These are phyloP conservation scores for Suhomyces pyralidae DNA, from an alignment of 805 yeast genomes.

Conservation along the genomic window DNA sequence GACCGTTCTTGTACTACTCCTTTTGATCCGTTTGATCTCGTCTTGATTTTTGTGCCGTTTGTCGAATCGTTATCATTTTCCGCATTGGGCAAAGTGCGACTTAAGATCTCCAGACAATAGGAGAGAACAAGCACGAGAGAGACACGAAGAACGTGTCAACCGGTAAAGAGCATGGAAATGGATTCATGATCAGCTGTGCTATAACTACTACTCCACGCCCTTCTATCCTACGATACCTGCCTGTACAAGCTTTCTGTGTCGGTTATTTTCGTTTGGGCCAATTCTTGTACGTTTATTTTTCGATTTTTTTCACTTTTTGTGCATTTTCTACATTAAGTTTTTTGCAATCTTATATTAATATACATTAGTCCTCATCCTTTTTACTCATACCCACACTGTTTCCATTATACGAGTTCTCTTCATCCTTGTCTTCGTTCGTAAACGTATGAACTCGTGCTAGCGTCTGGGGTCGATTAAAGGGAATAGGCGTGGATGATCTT, in stretches of 20 bases:
- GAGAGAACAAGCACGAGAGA: neutral
- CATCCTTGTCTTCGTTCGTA: slow-evolving; percentile 12
- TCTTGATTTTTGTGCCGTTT: neutral
- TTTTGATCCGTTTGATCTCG: neutral
- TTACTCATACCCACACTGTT: slow-evolving; percentile 53
- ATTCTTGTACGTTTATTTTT: neutral
- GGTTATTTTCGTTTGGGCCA: no score
- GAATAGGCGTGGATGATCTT: slow-evolving; percentile 5
- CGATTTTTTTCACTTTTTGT: neutral
- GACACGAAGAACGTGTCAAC: no score
- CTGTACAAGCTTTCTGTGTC: no score
- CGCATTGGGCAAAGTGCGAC: neutral
- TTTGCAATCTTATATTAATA: neutral
- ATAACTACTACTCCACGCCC: no score
- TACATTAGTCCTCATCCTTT: slow-evolving; percentile 26
- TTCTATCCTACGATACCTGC: no score
- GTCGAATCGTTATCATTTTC: neutral
- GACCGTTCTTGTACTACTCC: no score
- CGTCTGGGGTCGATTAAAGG: neutral
- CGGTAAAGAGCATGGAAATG: no score
- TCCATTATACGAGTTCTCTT: slow-evolving; percentile 46
- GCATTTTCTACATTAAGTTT: neutral
- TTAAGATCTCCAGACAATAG: neutral
- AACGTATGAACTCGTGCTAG: slow-evolving; percentile 7
- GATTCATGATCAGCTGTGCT: no score